These are phyloP conservation scores for Syzygium aqueum DNA, from an alignment of 345 rosid species.

Conservation along the genomic window DNA sequence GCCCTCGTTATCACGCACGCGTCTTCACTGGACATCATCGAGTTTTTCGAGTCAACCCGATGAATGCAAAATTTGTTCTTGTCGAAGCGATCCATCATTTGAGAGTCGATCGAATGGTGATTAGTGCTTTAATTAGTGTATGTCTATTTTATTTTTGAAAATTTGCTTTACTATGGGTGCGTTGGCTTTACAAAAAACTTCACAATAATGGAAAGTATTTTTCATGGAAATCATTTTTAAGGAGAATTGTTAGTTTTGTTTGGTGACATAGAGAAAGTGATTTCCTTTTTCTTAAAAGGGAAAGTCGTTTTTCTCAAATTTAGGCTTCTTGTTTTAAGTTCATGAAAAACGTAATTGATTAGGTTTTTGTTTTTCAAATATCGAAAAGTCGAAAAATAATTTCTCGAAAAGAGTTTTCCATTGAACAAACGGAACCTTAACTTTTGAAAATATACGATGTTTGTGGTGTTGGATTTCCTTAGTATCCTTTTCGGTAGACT, in stretches of 20 bases:
- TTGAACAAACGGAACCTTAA: rapidly evolving
- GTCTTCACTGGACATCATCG: not conserved
- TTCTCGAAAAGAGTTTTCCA: too few species aligned
- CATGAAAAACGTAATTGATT: too few species aligned
- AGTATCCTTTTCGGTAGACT: rapidly evolving
- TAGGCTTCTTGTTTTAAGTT: too few species aligned
- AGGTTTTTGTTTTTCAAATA: rapidly evolving
- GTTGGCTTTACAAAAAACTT: not conserved
- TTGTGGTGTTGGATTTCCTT: not conserved
- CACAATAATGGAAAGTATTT: too few species aligned
- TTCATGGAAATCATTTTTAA: not conserved
- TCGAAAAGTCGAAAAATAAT: rapidly evolving
- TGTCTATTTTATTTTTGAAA: not conserved
- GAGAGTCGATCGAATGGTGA: not conserved
- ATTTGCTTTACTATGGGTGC: not conserved
- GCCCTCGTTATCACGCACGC: not conserved
- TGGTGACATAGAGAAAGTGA: not conserved
- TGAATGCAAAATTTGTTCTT: not conserved
- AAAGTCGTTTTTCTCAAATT: not conserved
- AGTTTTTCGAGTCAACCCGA: not conserved
- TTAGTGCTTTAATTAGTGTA: not conserved
- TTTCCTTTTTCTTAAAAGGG: not conserved
- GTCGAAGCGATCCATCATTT: not conserved
- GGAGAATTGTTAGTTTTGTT: too few species aligned
- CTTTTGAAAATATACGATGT: not conserved